Evolutionary conservation across 2,329 filamentous ascomycete genomes (phyloP).

Genomic region (Alternaria arbusti): DNA sequence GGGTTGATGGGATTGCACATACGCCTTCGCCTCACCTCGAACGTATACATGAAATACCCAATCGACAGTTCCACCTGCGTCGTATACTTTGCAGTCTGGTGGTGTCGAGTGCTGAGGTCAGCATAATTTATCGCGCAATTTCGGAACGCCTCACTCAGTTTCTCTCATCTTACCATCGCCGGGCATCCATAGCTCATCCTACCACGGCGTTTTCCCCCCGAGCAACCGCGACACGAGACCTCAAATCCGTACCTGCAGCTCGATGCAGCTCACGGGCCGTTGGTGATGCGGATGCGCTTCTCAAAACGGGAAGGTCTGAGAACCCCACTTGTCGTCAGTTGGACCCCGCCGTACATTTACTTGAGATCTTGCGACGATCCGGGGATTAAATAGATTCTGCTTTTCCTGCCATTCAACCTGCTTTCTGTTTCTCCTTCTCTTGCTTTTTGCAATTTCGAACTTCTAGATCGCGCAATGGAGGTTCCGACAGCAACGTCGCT

Average conservation of each 20-base stretch:
- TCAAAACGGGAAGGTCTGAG: constrained; percentile 26
- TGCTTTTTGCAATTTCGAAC: not conserved
- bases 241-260: constrained; percentile 23
- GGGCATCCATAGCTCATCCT: not conserved
- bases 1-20: constrained; percentile 16
- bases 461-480: constrained; percentile 37
- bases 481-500: constrained; percentile 80
- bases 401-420: not conserved
- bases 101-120: not conserved
- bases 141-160: not conserved
- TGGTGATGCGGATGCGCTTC: constrained; percentile 24
- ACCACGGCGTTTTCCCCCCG: not conserved
- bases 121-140: not conserved
- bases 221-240: constrained; percentile 1
- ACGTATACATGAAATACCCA: not conserved
- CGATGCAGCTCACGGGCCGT: constrained; percentile 19
- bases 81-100: not conserved
- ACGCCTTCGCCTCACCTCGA: not conserved
- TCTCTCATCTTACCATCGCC: not conserved
- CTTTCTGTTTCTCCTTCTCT: constrained; percentile 7
- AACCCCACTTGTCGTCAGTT: constrained; percentile 28
- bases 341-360: constrained; percentile 27
- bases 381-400: constrained; percentile 14
- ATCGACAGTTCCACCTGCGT: not conserved
- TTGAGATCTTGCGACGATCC: constrained; percentile 27